Evolutionary conservation across 805 yeast species (phyloP).

Genomic region (Pichia gijzeniarum): DNA sequence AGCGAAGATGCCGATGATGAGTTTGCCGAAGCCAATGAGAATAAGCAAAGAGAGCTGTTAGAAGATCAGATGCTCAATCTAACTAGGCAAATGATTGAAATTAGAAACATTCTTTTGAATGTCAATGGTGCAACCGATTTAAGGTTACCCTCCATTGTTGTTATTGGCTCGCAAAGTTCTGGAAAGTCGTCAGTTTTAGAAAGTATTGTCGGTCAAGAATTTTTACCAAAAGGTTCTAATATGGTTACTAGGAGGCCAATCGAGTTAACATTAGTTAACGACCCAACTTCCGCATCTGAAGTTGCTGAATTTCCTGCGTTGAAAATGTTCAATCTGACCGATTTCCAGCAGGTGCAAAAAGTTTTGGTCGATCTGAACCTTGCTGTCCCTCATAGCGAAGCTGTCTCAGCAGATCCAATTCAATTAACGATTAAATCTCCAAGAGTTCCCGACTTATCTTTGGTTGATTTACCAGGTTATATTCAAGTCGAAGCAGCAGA

Average conservation of each 20-base stretch:
- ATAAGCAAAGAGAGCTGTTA: slow-evolving; percentile 44
- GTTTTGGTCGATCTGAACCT: slow-evolving; percentile 82
- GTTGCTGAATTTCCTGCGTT: slow-evolving; percentile 92
- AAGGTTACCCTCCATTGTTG: slow-evolving; percentile 90
- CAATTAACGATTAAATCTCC: slow-evolving; percentile 89
- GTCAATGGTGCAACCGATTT: slow-evolving; percentile 70
- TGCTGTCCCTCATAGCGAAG: slow-evolving; percentile 84
- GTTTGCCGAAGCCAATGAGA: slow-evolving; percentile 40
- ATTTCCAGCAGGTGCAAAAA: slow-evolving; percentile 83
- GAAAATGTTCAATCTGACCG: slow-evolving; percentile 73
- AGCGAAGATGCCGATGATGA: slow-evolving; percentile 42
- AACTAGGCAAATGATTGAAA: slow-evolving; percentile 96
- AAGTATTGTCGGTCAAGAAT: slow-evolving; percentile 96
- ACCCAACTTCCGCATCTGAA: slow-evolving; percentile 73
- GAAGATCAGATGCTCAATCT: slow-evolving; percentile 80
- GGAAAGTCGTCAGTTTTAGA: slow-evolving; percentile 97
- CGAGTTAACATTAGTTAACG: slow-evolving; percentile 84
- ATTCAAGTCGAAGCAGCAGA: slow-evolving; percentile 96
- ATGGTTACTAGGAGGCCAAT: slow-evolving; percentile 99
- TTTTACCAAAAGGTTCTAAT: slow-evolving; percentile 92
- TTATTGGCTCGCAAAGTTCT: slow-evolving; percentile 93
- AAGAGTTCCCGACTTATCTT: slow-evolving; percentile 80
- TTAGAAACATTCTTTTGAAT: slow-evolving; percentile 67
- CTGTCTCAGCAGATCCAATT: slow-evolving; percentile 89
- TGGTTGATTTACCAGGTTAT: slow-evolving; percentile 96